Evolutionary conservation across 805 yeast genomes (phyloP), one percentile per base, ranked within the genome.

Genomic region (Sugiyamaella valdiviana): DNA sequence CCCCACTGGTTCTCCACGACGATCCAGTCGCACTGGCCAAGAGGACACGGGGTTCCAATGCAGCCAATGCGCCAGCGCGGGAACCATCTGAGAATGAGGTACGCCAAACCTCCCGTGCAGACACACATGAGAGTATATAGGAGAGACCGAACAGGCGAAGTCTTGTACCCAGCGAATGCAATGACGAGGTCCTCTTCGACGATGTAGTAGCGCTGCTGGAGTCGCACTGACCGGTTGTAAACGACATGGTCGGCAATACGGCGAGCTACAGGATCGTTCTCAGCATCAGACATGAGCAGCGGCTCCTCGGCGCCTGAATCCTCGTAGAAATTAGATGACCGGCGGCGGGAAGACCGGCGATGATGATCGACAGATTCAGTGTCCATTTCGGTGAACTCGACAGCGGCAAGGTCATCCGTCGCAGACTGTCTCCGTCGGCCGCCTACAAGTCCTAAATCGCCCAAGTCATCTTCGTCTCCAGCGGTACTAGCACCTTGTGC

Each of bases 131-230:
- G 12, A 51, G 77, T 75, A 62, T 82, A 89, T 0, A 75, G 14
- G 0, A 68, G 36, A 3, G 66, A 58, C 52, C 80, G 77, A 55
- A 73, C 46, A 42, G 60, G 60, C 10, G 82, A 76, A 14, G 81
- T 77, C 46, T 66, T 66, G 64, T 86, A 93, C 3, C 98, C 98
- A 0, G 97, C 99, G 53, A 93, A 85, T 52, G 95, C 96, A 51
- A 93, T 78, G 10, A 91, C 91, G 60, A 93, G 71, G 69, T 93
- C 99, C 63, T 93, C 99, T 64, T 93, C 98, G 0, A 96, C 90
- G 52, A 93, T 77, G 64, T 91, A 93, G 64, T 85, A 88, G 49
- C 96, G 74, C 66, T 93, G 99, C 50, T 59, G 52, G 55, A 50
- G 38, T 50, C 71, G 45, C 55, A 59, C 46, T 50, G 67, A 42